phyloP scores from a whole-genome alignment of 352 stramenopile genomes.

The Pythium aristosporum region DNA sequence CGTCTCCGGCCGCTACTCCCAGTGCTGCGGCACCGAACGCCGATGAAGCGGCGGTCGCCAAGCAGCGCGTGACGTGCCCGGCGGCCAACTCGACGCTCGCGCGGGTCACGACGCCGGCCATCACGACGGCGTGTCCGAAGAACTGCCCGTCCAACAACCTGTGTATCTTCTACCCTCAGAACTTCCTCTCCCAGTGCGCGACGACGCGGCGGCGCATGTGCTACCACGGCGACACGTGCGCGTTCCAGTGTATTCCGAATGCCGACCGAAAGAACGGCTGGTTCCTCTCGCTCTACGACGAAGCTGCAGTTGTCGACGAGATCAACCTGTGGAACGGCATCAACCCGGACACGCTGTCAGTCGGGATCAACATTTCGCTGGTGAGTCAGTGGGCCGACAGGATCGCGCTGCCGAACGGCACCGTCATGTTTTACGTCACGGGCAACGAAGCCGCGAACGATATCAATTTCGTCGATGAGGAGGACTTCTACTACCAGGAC shows the following conservation, averaged over 20 bases:
- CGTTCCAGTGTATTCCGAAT: slow-evolving; percentile 19
- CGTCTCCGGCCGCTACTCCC: background rate
- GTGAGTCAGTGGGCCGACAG: slow-evolving; percentile 1
- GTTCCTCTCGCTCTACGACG: slow-evolving; percentile 18
- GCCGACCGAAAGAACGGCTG: background rate
- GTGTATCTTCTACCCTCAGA: slow-evolving; percentile 15
- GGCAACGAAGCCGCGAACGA: slow-evolving; percentile 23
- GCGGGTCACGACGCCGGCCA: slow-evolving; percentile 6
- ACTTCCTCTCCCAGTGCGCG: background rate
- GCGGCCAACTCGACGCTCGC: background rate
- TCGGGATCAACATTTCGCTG: slow-evolving; percentile 12
- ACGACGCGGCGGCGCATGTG: slow-evolving; percentile 9
- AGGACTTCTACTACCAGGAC: background rate
- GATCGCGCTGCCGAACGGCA: background rate
- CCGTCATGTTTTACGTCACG: slow-evolving; percentile 3
- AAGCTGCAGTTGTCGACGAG: slow-evolving; percentile 6
- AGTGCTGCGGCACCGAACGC: background rate
- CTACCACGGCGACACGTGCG: slow-evolving; percentile 12
- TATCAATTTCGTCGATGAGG: background rate
- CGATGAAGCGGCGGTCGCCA: background rate
- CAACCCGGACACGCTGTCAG: background rate
- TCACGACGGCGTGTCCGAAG: slow-evolving; percentile 17
- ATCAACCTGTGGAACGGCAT: slow-evolving; percentile 13
- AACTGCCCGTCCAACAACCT: slow-evolving; percentile 13
- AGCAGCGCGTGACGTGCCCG: slow-evolving; percentile 2